Evolutionary conservation across 2,329 filamentous ascomycete species (phyloP), one percentile per base, ranked within the genome.

Genomic region (Penicillium sp.): DNA sequence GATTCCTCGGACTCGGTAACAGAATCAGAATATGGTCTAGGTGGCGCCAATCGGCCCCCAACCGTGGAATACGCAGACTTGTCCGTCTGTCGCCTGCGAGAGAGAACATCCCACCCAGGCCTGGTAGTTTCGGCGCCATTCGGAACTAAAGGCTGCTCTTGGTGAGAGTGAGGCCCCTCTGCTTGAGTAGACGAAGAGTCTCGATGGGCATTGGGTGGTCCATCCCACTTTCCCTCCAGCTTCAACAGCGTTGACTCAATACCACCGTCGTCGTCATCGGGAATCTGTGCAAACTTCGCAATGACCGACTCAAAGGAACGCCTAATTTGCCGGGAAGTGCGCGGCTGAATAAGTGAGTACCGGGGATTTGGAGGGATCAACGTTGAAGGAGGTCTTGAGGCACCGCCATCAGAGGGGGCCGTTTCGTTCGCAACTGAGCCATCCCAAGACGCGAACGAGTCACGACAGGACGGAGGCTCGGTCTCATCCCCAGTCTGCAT

Each of bases 221-320:
- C 84, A 64, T 82, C 86, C 69, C 88, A 94, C 64, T 86, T 93
- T 10, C 94, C 94, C 76, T 99, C 94, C 0, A 99, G 81, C 68
- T 97, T 99, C 65, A 92, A 76, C 50, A 99, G 74, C 0, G 94
- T 91, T n/a, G 92, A 92, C 70, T 97, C 94, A 27, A 97, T 87
- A 13, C 93, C 93, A 7, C 91, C 91, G 68, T 95, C 90, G 45
- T 88, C 87, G 59, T 95, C 91, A 68, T 97, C 92, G 0, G 93
- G 91, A 27, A 97, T 90, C 54, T 90, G 87, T 2, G 92, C 91
- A 53, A 99, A 84, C 65, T 90, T 90, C 58, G 92, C 87, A 1
- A 95, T 91, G 67, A 96, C 92, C 3, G 84, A 88, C 72, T 97
- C 91, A 65, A 97, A 97, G 0, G 92, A 97, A 1, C 82, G 81